Evolutionary conservation across 2,329 filamentous ascomycete genomes (phyloP), one percentile per base, ranked within the genome.

Genomic region (Trichoderma gracile): DNA sequence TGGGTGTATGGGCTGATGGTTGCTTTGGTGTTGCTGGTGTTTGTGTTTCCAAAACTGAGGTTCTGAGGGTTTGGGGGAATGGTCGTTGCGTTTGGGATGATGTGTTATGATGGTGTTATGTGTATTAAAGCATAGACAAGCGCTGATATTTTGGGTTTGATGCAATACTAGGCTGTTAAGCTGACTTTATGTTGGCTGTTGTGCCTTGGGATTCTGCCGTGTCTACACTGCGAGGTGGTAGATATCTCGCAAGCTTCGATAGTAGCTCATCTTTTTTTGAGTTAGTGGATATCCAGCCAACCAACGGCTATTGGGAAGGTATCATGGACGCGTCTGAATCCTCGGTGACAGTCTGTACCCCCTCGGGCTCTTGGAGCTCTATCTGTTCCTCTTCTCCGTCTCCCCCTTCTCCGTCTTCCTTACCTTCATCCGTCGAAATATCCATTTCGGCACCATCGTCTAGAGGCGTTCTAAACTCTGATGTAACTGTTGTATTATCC

Each of bases 1-100:
- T 90, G 91, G 83, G 93, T 97, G 55, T 90, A 89, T 71, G 92
- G 86, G 33, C 76, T 97, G 67, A 94, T 92, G 88, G 71, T 96
- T n/a, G 78, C 86, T 27, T 84, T 92, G 19, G 79, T 97, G 42
- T 71, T 96, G 74, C 77, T 97, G 68, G 93, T 97, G 14, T 94
- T 94, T 79, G 83, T 94, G 57, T 80, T 92, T 73, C 94, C 94
- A 0, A 98, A 97, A 80, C 77, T 97, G 74, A 84, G 94, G 72
- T 95, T 97, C 73, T 97, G 54, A 61, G 40, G 40, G 21, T 7
- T 9, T 10, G 40, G 3, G 27, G 27, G 55, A 10, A 49, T 40
- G 38, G 17, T 21, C 53, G 12, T 54, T 40, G 45, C 33, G 47
- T 12, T 38, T 53, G 8, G 53, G 45, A 33, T 25, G 25, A 45